phyloP scores from a whole-genome alignment of 2,329 filamentous ascomycete genomes.

The Pyrenophora teres region DNA sequence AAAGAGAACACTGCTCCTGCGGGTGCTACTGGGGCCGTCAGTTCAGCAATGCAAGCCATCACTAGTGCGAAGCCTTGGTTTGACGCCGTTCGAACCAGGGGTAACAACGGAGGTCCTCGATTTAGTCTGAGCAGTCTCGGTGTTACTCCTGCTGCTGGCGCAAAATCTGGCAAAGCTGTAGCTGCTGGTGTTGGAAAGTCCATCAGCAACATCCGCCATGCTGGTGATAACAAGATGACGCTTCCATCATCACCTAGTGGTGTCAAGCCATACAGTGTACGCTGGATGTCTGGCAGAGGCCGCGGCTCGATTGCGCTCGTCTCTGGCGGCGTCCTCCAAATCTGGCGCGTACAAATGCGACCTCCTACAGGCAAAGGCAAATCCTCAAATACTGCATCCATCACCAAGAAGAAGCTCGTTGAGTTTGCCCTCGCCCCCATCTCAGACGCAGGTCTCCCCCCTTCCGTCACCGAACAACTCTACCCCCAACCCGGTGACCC shows the following conservation, averaged over 20 bases:
- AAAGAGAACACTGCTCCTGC: slow-evolving; percentile 42
- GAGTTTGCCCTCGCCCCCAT: slow-evolving; percentile 70
- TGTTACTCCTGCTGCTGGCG: slow-evolving; percentile 51
- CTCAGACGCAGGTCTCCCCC: slow-evolving; percentile 58
- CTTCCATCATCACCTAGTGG: slow-evolving; percentile 62
- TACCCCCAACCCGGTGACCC: slow-evolving; percentile 35
- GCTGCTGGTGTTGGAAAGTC: slow-evolving; percentile 76
- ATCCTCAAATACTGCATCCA: slow-evolving; percentile 47
- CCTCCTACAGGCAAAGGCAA: slow-evolving; percentile 49
- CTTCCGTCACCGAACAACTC: slow-evolving; percentile 37
- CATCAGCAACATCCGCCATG: slow-evolving; percentile 72
- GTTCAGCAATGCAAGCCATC: slow-evolving; percentile 50
- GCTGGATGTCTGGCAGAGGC: slow-evolving; percentile 67
- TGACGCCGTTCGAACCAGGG: slow-evolving; percentile 45
- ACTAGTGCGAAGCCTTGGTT: slow-evolving; percentile 50
- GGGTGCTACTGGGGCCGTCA: slow-evolving; percentile 41
- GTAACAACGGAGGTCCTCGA: slow-evolving; percentile 36
- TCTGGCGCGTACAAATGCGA: slow-evolving; percentile 63
- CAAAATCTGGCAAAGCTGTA: slow-evolving; percentile 72
- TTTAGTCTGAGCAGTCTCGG: slow-evolving; percentile 46
- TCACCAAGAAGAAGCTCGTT: slow-evolving; percentile 63
- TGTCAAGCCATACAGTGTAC: slow-evolving; percentile 64
- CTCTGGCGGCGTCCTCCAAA: slow-evolving; percentile 67
- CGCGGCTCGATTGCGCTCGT: slow-evolving; percentile 68
- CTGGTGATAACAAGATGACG: slow-evolving; percentile 74